Evolutionary conservation across 805 yeast genomes (phyloP), one percentile per base, ranked within the genome.

Genomic region (Candida ulmi): DNA sequence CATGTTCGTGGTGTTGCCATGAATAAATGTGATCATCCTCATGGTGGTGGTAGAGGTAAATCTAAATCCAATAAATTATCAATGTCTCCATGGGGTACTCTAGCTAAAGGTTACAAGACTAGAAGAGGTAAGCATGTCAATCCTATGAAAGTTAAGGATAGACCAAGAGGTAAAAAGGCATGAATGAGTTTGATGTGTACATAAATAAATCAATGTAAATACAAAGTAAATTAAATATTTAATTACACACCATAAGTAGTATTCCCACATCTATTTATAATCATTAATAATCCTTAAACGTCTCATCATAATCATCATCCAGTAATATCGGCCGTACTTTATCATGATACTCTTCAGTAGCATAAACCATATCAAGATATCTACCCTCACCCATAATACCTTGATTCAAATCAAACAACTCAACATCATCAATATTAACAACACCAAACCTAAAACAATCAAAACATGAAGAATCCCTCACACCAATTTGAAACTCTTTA

Each of bases 11-110:
- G 99, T 76, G 86, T 88, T 53, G 98, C 99, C 36, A 88, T 87
- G 96, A 93, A 93, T 68, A 93, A 93, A 48, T 78, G 81, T 60
- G 97, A 93, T 65, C 99, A 93, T 71, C 99, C 99, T 49, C 90
- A 88, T 58, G 99, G 99, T 73, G 99, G 99, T 82, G 99, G 99
- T 69, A 82, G 99, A 75, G 99, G 99, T 78, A 93, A 93, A 66
- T 85, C 95, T 45, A 93, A 93, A 80, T 87, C 96, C 48, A 90
- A 91, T 67, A 91, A 88, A 69, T 74, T 84, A 43, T 86, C 98
- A 16, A 87, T 84, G 71, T 85, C 96, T 40, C 95, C 95, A 62
- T 91, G 98, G 96, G 99, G 99, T 56, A 82, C 81, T 44, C 65
- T 84, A 57, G 83, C 91, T 31, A 91, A 91, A 74, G 95, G 93